These are phyloP conservation scores for Pichia sorboxylosa DNA, from an alignment of 1,139 yeast species.

Conservation along the genomic window DNA sequence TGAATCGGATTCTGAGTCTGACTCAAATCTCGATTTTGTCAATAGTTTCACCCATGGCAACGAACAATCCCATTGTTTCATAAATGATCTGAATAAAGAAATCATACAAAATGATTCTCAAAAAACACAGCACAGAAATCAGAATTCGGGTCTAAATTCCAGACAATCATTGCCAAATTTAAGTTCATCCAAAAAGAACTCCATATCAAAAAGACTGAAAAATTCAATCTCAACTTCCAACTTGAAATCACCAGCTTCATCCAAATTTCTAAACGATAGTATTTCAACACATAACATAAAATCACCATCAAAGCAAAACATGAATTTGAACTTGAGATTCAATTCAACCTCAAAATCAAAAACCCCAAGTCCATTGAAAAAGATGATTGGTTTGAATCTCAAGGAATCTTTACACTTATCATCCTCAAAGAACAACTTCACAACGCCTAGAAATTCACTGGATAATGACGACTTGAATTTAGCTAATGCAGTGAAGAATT, in stretches of 20 bases:
- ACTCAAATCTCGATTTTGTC: not conserved
- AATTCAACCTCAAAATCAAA: too few species aligned
- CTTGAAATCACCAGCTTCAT: too few species aligned
- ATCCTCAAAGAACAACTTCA: not conserved
- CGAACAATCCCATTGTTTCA: conserved; percentile 1
- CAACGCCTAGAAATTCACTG: not conserved
- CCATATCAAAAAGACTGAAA: conserved; percentile 3
- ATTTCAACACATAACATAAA: too few species aligned
- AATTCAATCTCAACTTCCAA: conserved; percentile 6
- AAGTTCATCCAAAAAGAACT: not conserved
- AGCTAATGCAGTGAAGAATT: conserved; percentile 10
- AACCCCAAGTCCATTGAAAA: conserved; percentile 14
- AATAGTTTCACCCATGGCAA: not conserved
- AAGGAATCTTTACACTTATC: conserved; percentile 5
- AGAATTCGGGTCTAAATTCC: not conserved
- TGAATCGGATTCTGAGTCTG: not conserved
- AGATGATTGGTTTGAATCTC: conserved; percentile 8
- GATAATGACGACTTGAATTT: conserved; percentile 8
- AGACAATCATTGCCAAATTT: conserved; percentile 9
- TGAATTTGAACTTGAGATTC: too few species aligned
- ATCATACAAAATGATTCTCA: conserved; percentile 6
- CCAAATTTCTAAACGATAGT: too few species aligned
- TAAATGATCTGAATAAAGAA: conserved; percentile 10
- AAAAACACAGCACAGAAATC: conserved; percentile 5
- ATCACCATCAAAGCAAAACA: too few species aligned